phyloP scores from a whole-genome alignment of 106 monocot species.

The Hemerocallis citrina region DNA sequence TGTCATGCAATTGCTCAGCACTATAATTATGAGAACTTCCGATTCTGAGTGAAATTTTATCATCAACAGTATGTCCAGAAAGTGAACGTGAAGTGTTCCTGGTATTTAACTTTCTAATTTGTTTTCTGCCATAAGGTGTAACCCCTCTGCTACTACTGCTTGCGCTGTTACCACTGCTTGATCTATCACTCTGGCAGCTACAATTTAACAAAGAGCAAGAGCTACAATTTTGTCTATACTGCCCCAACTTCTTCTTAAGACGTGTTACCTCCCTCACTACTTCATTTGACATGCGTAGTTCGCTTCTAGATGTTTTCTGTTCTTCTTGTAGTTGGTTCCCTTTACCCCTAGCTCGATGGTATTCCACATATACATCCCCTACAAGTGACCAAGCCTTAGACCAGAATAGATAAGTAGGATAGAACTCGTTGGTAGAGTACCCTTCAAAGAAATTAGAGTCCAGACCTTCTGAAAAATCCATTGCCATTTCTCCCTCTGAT shows the following conservation, averaged over 20 bases:
- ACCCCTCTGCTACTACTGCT: conserved; percentile 63
- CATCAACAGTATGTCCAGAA: conserved; percentile 3
- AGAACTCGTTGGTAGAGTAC: conserved; percentile 15
- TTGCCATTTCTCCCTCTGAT: conserved; percentile 19
- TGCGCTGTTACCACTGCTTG: conserved; percentile 87
- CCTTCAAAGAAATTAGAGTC: conserved; percentile 12
- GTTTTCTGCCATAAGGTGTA: conserved; percentile 39
- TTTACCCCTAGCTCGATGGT: conserved; percentile 36
- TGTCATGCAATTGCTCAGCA: conserved; percentile 11
- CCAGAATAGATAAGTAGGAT: conserved; percentile 76
- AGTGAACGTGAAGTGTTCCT: conserved; percentile 17
- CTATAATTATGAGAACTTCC: conserved; percentile 11
- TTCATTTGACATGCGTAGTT: conserved; percentile 79
- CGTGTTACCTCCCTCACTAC: conserved; percentile 86
- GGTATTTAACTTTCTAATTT: conserved; percentile 37
- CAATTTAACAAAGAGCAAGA: conserved; percentile 87
- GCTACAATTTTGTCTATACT: conserved; percentile 58
- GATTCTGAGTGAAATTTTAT: not conserved
- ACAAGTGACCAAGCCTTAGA: conserved; percentile 83
- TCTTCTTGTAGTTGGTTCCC: conserved; percentile 21
- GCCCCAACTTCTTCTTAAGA: conserved; percentile 85
- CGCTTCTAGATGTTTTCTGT: conserved; percentile 26
- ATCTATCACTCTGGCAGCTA: conserved; percentile 86
- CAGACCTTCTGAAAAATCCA: conserved; percentile 17
- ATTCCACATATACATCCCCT: conserved; percentile 85